Evolutionary conservation across 768 basidiomycete species (phyloP), one percentile per base, ranked within the genome.

Genomic region (Kwoniella botswanensis): DNA sequence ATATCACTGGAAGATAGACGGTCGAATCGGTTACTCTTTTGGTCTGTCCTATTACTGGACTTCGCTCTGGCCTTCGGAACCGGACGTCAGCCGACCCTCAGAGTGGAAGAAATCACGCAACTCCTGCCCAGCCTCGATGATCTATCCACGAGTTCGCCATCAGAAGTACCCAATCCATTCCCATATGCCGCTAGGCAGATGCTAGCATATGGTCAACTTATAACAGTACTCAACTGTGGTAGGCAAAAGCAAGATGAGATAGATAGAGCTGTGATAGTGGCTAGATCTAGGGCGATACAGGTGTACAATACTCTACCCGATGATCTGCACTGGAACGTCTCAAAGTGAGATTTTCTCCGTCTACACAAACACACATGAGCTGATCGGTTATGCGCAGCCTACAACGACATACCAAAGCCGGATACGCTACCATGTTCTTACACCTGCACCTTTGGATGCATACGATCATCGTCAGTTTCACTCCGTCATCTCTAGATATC

Each of bases 371-470:
- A 15, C 12, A 35, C 44, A 3, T 43, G 1, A 43, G 26, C 50
- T 62, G 55, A 21, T 44, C 53, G 9, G 1, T 22, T 65, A 65
- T 63, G 42, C 9, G 43, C 57, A 79, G 78, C 56, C 66, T 79
- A 18, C 76, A 73, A 50, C 53, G 55, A 21, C 75, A 79, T 58
- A 67, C 53, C 17, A 54, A 67, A 4, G 71, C 71, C 0, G 67
- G 73, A 18, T 61, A 68, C 42, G 78, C 70, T 6, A 67, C 74
- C 1, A 72, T 73, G 12, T 79, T 68, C 68, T 42, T 79, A 3
- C 70, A 73, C 41, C 44, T 79, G 0, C 78, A 79, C 61, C 68
- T 79, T n/a, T 79, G 78, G 78, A 73, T 74, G 62, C 73, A 79
- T 61, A 76, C 72, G 26, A 71, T 78, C 18, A 56, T 74, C 10